Evolutionary conservation across 2,329 filamentous ascomycete genomes (phyloP).

Genomic region (Aspergillus eucalypticola): DNA sequence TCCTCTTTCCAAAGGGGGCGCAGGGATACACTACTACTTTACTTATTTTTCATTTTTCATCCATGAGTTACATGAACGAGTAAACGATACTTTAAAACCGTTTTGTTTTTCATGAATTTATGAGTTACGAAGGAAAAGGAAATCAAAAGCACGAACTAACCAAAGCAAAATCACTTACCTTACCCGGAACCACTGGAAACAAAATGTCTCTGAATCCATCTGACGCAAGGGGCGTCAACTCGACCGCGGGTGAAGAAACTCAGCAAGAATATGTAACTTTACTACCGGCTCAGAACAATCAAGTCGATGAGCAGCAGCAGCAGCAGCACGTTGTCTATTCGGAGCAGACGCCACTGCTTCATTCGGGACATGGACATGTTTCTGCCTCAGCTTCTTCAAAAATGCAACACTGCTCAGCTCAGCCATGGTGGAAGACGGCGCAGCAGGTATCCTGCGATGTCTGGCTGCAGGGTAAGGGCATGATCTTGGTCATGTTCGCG

Average conservation of each 20-base stretch:
- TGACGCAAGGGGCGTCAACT: not conserved
- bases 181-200: too few species aligned
- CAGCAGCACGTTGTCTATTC: too few species aligned
- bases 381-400: not conserved
- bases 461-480: conserved; percentile 69
- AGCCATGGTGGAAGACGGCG: conserved; percentile 26
- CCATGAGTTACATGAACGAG: too few species aligned
- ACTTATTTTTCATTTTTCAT: too few species aligned
- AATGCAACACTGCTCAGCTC: not conserved
- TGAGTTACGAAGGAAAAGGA: not conserved
- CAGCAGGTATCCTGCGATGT: conserved; percentile 26
- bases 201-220: not conserved
- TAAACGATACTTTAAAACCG: too few species aligned
- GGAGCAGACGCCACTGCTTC: not conserved
- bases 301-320: too few species aligned
- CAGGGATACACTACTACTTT: too few species aligned
- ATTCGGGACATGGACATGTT: not conserved
- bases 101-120: not conserved
- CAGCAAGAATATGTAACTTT: too few species aligned
- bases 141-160: not conserved
- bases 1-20: too few species aligned
- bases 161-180: too few species aligned
- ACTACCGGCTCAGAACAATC: too few species aligned
- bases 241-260: too few species aligned
- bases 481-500: conserved; percentile 70